Evolutionary conservation across 768 basidiomycete genomes (phyloP).

Genomic region (Mycena galopus): DNA sequence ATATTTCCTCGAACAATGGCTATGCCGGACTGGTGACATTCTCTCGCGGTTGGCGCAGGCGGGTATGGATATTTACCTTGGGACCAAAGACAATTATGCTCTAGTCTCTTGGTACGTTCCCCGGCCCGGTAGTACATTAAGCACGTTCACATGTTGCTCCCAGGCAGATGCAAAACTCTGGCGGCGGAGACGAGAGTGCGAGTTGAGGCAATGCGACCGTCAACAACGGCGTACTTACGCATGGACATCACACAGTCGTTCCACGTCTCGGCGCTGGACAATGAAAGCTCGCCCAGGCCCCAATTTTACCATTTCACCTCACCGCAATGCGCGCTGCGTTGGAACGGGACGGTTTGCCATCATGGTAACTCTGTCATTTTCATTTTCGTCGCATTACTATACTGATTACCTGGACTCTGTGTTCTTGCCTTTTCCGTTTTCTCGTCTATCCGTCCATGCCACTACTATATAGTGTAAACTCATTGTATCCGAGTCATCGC

Average conservation of each 20-base stretch:
- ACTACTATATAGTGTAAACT: conserved; percentile 22
- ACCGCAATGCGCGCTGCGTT: conserved; percentile 69
- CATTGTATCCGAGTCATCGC: conserved; percentile 13
- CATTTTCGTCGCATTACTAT: conserved; percentile 14
- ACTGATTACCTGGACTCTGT: conserved; percentile 8
- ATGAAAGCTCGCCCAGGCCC: conserved; percentile 64
- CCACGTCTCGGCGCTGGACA: conserved; percentile 70
- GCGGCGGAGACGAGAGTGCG: no score
- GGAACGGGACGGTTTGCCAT: conserved; percentile 48
- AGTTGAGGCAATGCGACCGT: no score
- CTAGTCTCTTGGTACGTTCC: no score
- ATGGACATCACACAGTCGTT: conserved; percentile 79
- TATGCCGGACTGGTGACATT: no score
- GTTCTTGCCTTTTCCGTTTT: conserved; percentile 8
- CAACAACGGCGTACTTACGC: conserved; percentile 48
- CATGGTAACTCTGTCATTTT: conserved; percentile 14
- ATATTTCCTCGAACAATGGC: no score
- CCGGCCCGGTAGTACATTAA: no score
- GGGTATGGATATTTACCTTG: no score
- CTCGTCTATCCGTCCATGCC: conserved; percentile 3
- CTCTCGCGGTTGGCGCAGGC: no score
- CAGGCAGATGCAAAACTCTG: no score
- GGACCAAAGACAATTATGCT: no score
- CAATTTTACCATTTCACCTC: conserved; percentile 79
- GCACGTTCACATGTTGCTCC: no score